Evolutionary conservation across 2,329 filamentous ascomycete genomes (phyloP), one percentile per base, ranked within the genome.

Genomic region (Aspergillus sp.): DNA sequence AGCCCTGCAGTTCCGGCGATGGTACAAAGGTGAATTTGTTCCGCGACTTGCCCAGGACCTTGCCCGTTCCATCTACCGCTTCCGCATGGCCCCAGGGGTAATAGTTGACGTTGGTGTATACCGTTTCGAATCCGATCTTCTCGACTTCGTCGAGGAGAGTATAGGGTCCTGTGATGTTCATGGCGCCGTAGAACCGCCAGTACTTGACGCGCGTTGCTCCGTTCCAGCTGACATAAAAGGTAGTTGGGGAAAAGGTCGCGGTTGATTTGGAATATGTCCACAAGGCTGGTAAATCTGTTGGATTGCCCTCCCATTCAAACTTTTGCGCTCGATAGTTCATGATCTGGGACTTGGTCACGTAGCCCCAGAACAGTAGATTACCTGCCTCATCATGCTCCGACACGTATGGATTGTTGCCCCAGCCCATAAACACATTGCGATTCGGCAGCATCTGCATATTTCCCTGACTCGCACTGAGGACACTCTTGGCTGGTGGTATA

Each of bases 281-380:
- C 33, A 71, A 51, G 1, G 66, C 67, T 3, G 68, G 68, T n/a
- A 61, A 61, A 37, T 68, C 67, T 27, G 61, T 64, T 4, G 68
- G 68, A 26, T 60, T 57, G 2, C 62, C 65, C 3, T 68, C 62
- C 68, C 68, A 71, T 33, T 66, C 54, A 50, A 67, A 70, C 43
- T 71, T 71, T 50, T 63, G 57, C 1, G 64, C 66, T 0, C 68
- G 67, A 45, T 70, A 70, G 50, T 67, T 69, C 68, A 69, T 69
- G 37, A 65, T 60, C 5, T 50, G 49, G 6, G 54, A 55, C 32
- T 56, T 52, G 35, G 60, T 63, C 39, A 71, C 57, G 26, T 52
- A 53, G 2, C 61, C 67, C 61, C 66, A 68, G 39, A 67, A 60
- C 4, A 70, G 45, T 5, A 69, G 43, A 19, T 64, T 62, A 8